Evolutionary conservation across 2,329 filamentous ascomycete species (phyloP), one percentile per base, ranked within the genome.

Genomic region (Gnomoniopsis smithogilvyi): DNA sequence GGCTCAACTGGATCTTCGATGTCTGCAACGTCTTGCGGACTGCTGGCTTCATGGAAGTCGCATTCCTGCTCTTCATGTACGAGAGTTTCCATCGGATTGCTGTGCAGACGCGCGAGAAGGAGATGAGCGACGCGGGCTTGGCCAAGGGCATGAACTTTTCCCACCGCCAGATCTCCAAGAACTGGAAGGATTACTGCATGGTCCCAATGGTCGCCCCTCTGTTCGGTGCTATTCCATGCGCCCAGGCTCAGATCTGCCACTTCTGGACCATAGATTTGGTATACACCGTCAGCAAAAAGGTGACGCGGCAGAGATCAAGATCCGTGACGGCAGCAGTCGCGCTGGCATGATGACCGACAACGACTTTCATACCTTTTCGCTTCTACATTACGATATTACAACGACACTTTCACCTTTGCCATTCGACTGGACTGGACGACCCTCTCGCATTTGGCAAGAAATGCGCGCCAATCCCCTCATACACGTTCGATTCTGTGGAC

Each of bases 281-380:
- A 12, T 91, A 91, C 72, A 82, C 85, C 0, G 88, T 91, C 67
- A 90, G 86, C 75, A 85, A 86, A 72, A 91, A 91, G 69, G 81
- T 85, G 66, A 82, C 79, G 2, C 73, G 82, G 59, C 77, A 81
- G 69, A 73, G 79, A 63, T 72, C 76, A 34, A 78, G 78, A 60
- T 76, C 77, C 3, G 62, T 77, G 53, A 56, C 54, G 17, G 74
- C 72, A 47, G 72, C 58, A 51, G 63, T 64, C 47, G 59, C 54
- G 52, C 51, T 65, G 45, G 58, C 63, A 63, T 66, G 56, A 65
- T 22, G 51, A 58, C 26, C 48, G 48, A 54, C 60, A 53, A 60
- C 24, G 54, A 60, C 36, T 41, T 19, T 11, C 47, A 41, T 49
- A 53, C 17, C 45, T 21, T 22, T 62, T 62, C 57, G 45, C 57